phyloP scores from a whole-genome alignment of 768 basidiomycete species.

The Suillus clintonianus region DNA sequence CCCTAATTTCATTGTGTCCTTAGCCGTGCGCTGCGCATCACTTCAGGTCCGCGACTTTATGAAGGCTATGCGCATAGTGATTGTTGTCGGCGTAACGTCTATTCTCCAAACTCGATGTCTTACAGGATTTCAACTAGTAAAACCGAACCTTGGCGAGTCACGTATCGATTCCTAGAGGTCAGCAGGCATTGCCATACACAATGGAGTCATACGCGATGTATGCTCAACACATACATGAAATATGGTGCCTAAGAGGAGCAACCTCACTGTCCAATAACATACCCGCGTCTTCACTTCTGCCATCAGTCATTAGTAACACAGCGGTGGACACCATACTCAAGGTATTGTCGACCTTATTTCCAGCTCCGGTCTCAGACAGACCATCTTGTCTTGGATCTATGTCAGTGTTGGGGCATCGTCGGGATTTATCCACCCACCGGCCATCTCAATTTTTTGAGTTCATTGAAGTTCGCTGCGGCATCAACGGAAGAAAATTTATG shows the following conservation, averaged over 20 bases:
- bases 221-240: background rate
- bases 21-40: background rate
- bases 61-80: background rate
- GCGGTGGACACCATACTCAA: background rate
- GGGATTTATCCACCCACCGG: background rate
- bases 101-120: background rate
- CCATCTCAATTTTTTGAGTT: background rate
- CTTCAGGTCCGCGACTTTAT: background rate
- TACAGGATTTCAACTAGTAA: background rate
- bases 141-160: background rate
- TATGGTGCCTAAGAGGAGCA: background rate
- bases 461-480: background rate
- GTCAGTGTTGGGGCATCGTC: background rate
- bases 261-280: background rate
- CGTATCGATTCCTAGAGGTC: no score
- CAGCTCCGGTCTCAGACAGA: background rate
- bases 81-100: background rate
- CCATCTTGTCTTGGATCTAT: background rate
- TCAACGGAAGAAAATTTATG: background rate
- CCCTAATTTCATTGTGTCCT: background rate
- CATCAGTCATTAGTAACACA: background rate
- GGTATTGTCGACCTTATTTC: background rate
- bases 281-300: background rate
- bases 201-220: background rate
- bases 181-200: background rate